A percentile compares a stretch with the other conserved stretches of the same genome.
Evolutionary conservation across 495 filamentous ascomycete genomes (phyloP).

Genomic region (Astrothelium subdiscretum): DNA sequence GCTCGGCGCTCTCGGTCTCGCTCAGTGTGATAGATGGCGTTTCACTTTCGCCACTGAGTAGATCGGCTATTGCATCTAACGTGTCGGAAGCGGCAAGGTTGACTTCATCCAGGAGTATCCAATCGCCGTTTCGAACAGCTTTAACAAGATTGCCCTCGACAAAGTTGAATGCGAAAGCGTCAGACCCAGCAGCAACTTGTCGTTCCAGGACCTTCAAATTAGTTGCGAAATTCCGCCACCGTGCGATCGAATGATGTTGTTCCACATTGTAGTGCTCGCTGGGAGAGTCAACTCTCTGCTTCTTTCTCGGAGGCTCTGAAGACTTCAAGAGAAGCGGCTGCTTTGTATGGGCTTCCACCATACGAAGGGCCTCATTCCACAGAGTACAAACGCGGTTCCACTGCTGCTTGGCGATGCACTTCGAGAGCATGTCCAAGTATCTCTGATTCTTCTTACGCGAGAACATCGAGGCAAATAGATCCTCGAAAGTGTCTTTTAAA

Average conservation of each 20-base stretch:
- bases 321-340: conserved; percentile 11
- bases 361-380: conserved; percentile 79
- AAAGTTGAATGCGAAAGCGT: conserved; percentile 87
- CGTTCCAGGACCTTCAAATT: conserved; percentile 71
- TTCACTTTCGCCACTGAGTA: conserved; percentile 58
- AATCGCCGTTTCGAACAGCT: conserved; percentile 86
- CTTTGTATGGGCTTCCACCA: conserved; percentile 57
- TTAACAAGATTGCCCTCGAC: conserved; percentile 90
- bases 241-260: conserved; percentile 22
- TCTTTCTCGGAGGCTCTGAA: conserved; percentile 59
- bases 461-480: conserved; percentile 75
- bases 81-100: conserved; percentile 93
- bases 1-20: conserved; percentile 82
- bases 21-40: conserved; percentile 74
- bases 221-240: conserved; percentile 69
- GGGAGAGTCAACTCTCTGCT: conserved; percentile 60
- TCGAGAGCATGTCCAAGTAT: conserved; percentile 67
- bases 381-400: conserved; percentile 74
- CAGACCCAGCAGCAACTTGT: conserved; percentile 63
- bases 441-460: conserved; percentile 74
- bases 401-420: conserved; percentile 65
- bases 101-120: conserved; percentile 97
- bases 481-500: conserved; percentile 85
- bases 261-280: background rate
- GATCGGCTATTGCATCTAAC: conserved; percentile 79